Percentiles rank a stretch among this genome's conserved stretches.
phyloP scores from a whole-genome alignment of 2,329 filamentous ascomycete genomes.

The Pezicula rhizophila region DNA sequence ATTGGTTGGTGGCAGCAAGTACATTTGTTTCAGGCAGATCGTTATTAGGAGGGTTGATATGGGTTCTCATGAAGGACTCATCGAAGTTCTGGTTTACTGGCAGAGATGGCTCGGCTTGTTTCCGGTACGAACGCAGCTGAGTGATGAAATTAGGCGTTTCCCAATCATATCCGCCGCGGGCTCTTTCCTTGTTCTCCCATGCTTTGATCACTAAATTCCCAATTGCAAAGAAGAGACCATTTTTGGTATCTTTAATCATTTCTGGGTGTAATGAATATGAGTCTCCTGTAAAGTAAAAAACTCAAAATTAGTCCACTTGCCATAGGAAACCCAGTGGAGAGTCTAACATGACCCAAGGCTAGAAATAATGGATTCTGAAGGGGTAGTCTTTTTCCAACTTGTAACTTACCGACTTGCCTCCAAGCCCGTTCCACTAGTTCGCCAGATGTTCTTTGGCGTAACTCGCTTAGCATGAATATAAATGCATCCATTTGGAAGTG shows the following conservation, averaged over 20 bases:
- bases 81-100: not conserved
- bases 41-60: too few relatives aligned
- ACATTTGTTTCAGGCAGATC: too few relatives aligned
- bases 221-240: constrained; percentile 21
- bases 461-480: constrained; percentile 29
- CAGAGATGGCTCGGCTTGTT: constrained; percentile 9
- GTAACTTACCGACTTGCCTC: constrained; percentile 16
- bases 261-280: constrained; percentile 25
- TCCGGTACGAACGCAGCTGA: constrained; percentile 17
- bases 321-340: too few relatives aligned
- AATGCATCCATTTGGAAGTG: constrained; percentile 31
- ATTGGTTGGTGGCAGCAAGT: not conserved
- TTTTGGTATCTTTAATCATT: constrained; percentile 22
- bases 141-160: constrained; percentile 16
- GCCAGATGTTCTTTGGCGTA: constrained; percentile 24
- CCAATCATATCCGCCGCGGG: constrained; percentile 4
- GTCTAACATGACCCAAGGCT: too few relatives aligned
- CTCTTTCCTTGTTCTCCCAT: constrained; percentile 24
- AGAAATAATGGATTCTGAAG: too few relatives aligned
- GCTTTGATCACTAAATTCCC: constrained; percentile 25
- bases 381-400: too few relatives aligned
- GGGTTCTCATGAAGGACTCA: too few relatives aligned
- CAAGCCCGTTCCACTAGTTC: constrained; percentile 25
- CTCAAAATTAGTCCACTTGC: too few relatives aligned
- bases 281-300: not conserved